These are phyloP conservation scores for Leccinum rimulosum DNA, from an alignment of 768 basidiomycete genomes.

Conservation along the genomic window DNA sequence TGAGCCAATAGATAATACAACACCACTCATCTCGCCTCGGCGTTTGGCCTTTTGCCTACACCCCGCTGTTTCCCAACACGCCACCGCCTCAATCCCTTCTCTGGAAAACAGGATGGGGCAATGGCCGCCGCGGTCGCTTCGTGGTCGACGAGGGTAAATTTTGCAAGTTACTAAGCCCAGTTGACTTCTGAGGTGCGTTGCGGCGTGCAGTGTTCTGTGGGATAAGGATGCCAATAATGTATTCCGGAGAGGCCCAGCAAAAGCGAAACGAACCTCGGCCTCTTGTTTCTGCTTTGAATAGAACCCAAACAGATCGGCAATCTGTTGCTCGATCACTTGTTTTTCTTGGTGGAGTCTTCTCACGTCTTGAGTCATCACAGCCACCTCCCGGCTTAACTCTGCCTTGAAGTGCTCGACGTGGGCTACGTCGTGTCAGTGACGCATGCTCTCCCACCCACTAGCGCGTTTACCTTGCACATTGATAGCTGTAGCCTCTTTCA, in stretches of 20 bases:
- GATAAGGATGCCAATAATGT: not conserved
- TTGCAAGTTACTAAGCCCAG: conserved; percentile 25
- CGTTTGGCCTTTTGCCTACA: not conserved
- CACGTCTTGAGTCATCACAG: conserved; percentile 72
- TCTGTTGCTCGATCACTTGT: conserved; percentile 64
- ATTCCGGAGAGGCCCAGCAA: not conserved
- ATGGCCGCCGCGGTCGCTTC: conserved; percentile 27
- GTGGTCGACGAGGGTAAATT: conserved; percentile 25
- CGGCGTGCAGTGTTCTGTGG: conserved; percentile 26
- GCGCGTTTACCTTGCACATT: conserved; percentile 67
- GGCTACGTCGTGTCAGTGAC: conserved; percentile 39
- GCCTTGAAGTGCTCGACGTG: conserved; percentile 90
- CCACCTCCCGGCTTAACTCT: conserved; percentile 71
- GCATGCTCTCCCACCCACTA: not conserved
- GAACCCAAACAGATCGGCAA: conserved; percentile 70
- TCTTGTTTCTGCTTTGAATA: conserved; percentile 64
- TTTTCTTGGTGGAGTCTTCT: conserved; percentile 63
- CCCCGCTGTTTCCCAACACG: not conserved
- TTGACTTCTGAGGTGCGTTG: conserved; percentile 16
- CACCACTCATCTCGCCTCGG: not conserved
- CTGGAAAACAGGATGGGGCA: conserved; percentile 31
- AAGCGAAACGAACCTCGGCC: conserved; percentile 23
- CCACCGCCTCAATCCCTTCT: conserved; percentile 13
- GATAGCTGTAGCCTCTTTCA: conserved; percentile 89
- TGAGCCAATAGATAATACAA: conserved; percentile 10